Percentiles rank a stretch among this genome's conserved stretches.
Evolutionary conservation across 345 rosid genomes (phyloP).

Genomic region (Citrus medica): DNA sequence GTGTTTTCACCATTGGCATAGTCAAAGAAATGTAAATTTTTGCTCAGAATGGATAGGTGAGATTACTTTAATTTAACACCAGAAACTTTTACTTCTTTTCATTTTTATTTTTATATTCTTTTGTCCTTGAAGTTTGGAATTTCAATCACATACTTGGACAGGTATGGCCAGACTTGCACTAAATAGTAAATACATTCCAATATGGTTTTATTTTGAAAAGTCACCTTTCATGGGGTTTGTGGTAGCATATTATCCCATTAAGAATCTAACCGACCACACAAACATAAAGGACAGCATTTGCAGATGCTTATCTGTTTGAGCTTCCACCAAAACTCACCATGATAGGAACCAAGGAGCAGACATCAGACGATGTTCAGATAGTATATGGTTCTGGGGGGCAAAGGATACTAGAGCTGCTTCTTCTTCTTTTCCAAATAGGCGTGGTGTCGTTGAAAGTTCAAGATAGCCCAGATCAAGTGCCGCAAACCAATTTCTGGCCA

Average conservation of each 20-base stretch:
- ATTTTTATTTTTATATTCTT: no score
- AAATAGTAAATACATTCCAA: background rate
- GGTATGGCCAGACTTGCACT: background rate
- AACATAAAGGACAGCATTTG: background rate
- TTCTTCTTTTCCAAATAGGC: conserved; percentile 48
- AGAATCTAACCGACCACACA: background rate
- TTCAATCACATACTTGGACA: background rate
- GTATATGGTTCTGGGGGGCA: background rate
- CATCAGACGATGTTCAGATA: background rate
- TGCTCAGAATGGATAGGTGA: background rate
- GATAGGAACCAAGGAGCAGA: background rate
- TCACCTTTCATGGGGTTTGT: background rate
- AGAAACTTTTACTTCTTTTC: background rate
- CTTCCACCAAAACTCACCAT: background rate
- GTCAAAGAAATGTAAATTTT: background rate
- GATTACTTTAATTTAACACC: background rate
- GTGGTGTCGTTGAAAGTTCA: conserved; percentile 48
- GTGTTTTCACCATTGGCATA: background rate
- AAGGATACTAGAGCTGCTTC: conserved; percentile 21
- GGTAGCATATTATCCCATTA: background rate
- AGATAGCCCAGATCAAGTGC: conserved; percentile 60
- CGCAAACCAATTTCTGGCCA: conserved; percentile 74
- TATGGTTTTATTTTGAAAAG: background rate
- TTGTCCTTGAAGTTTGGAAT: background rate
- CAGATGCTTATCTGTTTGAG: background rate